A percentile compares a stretch with the other conserved stretches of the same genome.
phyloP scores from a whole-genome alignment of 805 yeast genomes.

The Yamadazyma takamatsuzukensis region DNA sequence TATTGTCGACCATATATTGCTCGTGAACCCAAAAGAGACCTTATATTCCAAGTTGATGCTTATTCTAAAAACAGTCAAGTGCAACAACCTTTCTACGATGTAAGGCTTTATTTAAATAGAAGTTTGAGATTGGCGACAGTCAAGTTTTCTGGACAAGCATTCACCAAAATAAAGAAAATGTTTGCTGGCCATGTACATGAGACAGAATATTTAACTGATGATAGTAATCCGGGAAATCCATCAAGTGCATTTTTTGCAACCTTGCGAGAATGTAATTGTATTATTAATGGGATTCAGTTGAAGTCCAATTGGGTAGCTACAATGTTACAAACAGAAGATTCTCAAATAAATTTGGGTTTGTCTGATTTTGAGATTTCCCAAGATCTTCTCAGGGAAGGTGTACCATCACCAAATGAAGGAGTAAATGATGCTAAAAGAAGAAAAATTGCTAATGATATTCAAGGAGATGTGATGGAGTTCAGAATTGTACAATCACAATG shows the following conservation, averaged over 20 bases:
- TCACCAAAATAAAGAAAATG: constrained; percentile 18
- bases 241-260: constrained; percentile 20
- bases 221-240: constrained; percentile 12
- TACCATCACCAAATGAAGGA: too few relatives aligned
- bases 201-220: constrained; percentile 12
- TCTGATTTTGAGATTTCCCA: neutral
- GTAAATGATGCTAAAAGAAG: constrained; percentile 10
- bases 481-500: constrained; percentile 42
- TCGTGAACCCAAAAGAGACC: constrained; percentile 28
- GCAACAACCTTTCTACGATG: constrained; percentile 18
- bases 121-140: constrained; percentile 20
- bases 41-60: constrained; percentile 24
- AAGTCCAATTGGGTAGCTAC: constrained; percentile 31
- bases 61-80: constrained; percentile 8
- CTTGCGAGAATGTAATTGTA: constrained; percentile 23
- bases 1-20: constrained; percentile 32
- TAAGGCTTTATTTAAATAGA: constrained; percentile 31
- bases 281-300: constrained; percentile 34
- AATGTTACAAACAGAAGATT: constrained; percentile 15
- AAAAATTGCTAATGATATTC: constrained; percentile 6
- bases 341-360: constrained; percentile 5
- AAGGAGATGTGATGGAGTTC: constrained; percentile 42
- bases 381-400: too few relatives aligned
- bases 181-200: constrained; percentile 17
- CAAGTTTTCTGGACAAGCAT: constrained; percentile 22